phyloP scores from a whole-genome alignment of 768 basidiomycete genomes.

The Obba rivulosa region DNA sequence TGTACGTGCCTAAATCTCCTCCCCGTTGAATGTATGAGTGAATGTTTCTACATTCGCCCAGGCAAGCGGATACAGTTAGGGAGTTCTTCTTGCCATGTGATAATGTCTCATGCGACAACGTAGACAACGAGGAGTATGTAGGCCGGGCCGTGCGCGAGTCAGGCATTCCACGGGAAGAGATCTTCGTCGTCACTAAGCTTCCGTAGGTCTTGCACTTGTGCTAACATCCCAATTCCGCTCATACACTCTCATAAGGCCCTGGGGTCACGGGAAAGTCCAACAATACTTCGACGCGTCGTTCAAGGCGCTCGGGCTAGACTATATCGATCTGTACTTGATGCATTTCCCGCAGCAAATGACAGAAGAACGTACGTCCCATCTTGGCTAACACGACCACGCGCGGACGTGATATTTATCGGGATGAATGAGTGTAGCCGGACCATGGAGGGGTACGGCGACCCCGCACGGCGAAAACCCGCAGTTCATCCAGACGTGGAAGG shows the following conservation, averaged over 20 bases:
- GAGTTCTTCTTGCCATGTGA: no score
- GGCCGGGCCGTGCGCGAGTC: conserved; percentile 41
- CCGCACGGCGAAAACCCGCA: conserved; percentile 22
- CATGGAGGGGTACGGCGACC: no score
- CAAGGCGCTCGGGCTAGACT: conserved; percentile 24
- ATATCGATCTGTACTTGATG: conserved; percentile 42
- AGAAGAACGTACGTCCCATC: neutral
- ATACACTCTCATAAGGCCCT: conserved; percentile 16
- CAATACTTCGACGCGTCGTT: conserved; percentile 27
- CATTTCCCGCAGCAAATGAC: conserved; percentile 26
- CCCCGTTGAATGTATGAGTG: no score
- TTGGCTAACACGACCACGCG: no score
- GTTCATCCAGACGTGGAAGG: conserved; percentile 29
- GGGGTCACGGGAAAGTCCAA: conserved; percentile 22
- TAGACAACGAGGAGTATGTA: conserved; percentile 41
- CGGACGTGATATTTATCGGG: neutral
- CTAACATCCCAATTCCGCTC: neutral
- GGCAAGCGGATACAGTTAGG: neutral
- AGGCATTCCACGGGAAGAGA: conserved; percentile 37
- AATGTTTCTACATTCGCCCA: no score
- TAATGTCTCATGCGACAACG: neutral
- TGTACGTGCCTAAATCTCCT: neutral
- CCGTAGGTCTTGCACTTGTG: conserved; percentile 22
- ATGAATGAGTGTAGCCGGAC: neutral
- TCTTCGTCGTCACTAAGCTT: conserved; percentile 50